These are phyloP conservation scores for Dillenia suffruticosa DNA, from an alignment of 164 flowering plant species.

Conservation along the genomic window DNA sequence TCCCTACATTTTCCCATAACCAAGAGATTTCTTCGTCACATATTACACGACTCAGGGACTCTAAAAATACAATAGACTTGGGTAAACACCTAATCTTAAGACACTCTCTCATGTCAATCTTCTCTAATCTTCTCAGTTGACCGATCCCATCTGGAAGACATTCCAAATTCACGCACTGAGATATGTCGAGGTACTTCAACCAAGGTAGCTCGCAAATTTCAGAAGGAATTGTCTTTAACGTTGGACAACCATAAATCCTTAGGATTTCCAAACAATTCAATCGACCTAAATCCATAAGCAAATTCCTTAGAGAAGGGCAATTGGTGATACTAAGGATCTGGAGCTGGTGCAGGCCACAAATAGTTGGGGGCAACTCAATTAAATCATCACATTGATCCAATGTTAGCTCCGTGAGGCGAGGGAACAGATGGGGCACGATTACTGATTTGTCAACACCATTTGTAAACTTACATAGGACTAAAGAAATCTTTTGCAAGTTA, in stretches of 20 bases:
- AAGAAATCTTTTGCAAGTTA: constrained; percentile 45
- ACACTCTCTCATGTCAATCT: constrained; percentile 85
- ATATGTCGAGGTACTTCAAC: constrained; percentile 60
- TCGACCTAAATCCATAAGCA: constrained; percentile 46
- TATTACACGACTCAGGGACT: constrained; percentile 41
- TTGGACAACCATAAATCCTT: constrained; percentile 59
- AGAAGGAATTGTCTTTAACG: constrained; percentile 42
- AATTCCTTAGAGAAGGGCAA: constrained; percentile 51
- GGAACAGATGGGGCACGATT: constrained; percentile 39
- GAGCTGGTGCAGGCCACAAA: constrained; percentile 39
- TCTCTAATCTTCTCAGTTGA: constrained; percentile 41
- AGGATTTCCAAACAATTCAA: constrained; percentile 39
- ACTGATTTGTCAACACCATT: constrained; percentile 26
- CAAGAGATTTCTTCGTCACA: constrained; percentile 64
- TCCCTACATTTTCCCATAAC: constrained; percentile 53
- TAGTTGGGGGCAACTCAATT: constrained; percentile 39
- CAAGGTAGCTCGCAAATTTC: constrained; percentile 35
- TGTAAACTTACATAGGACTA: constrained; percentile 56
- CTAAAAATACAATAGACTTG: constrained; percentile 24
- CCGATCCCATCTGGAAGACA: constrained; percentile 61
- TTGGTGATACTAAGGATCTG: constrained; percentile 56
- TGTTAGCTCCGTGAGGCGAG: constrained; percentile 54
- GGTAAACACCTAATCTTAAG: constrained; percentile 43
- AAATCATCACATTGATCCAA: constrained; percentile 72
- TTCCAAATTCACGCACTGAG: constrained; percentile 59